These are phyloP conservation scores for Sporothrix mexicana DNA, from an alignment of 2,329 filamentous ascomycete genomes.

Conservation along the genomic window DNA sequence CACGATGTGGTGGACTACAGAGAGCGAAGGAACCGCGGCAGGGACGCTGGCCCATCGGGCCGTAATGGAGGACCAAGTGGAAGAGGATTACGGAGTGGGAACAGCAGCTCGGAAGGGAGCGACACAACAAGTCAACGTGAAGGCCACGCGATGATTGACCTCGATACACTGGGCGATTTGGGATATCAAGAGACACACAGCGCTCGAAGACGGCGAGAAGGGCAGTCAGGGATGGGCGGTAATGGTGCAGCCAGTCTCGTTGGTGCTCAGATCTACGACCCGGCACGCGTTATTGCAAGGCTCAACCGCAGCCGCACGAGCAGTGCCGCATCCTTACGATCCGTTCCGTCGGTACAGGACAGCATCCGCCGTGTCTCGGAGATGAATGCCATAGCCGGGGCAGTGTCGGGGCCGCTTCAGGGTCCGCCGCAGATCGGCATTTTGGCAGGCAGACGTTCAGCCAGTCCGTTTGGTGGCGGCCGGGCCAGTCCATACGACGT, in stretches of 20 bases:
- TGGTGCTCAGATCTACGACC: conserved; percentile 33
- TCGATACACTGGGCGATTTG: background rate
- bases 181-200: background rate
- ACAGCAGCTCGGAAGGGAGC: background rate
- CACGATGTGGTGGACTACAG: background rate
- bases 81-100: background rate
- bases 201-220: background rate
- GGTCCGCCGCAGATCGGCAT: background rate
- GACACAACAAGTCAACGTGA: background rate
- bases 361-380: background rate
- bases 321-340: conserved; percentile 32
- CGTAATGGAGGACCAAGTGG: conserved; percentile 29
- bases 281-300: conserved; percentile 34
- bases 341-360: conserved; percentile 29
- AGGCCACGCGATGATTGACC: background rate
- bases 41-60: too few relatives aligned
- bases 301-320: conserved; percentile 36
- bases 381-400: background rate
- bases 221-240: too few relatives aligned
- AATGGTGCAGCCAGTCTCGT: conserved; percentile 7
- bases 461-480: conserved; percentile 18
- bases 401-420: background rate
- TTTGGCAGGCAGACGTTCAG: background rate
- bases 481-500: conserved; percentile 14
- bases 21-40: too few relatives aligned